Base-by-base conservation (phyloP, 2,329 filamentous ascomycete species). In the Tolypocladium capitatum region DNA sequence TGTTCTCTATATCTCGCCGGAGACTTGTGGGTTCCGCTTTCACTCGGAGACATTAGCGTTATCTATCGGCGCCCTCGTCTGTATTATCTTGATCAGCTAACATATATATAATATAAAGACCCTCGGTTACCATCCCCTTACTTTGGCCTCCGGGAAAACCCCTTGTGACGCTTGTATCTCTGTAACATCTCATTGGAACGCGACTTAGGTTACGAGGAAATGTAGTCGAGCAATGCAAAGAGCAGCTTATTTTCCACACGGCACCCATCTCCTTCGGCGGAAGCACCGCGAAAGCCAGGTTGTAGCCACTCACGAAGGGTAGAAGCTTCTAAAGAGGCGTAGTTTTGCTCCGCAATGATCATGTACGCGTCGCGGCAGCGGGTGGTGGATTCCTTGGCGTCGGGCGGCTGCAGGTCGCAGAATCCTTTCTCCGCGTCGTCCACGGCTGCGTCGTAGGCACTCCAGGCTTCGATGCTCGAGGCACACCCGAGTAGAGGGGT, bases 301-400 rank as follows among this genome's bases (percentile, higher is more conserved):
- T 55, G 50, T 10, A 64, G 51, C 56, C 55, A 62, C 14, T 44
- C 41, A 32, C 47, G 48, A n/a, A 63, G 52, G 18, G 45, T 43
- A 18, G 27, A 20, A 6, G 42, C 36, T 11, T 52, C 57, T 18
- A 62, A 43, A 9, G 58, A 58, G 33, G 54, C 53, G 49, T 56
- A 58, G 45, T 64, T 63, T 38, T 61, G 58, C 49, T 64, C 55
- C 33, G 54, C 45, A 21, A 67, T 59, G 35, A 66, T 57, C 2
- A 53, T 48, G 36, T 60, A 63, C 5, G 64, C 64, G 20, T 61
- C 58, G 2, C 53, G 52, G 48, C 63, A 66, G 5, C 55, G 54
- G 0, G 60, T 63, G 3, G 63, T 66, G 3, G 58, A 59, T 43
- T 62, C 60, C 10, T 49, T 47, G 1, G 46, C 45, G 5, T 45